Evolutionary conservation across 179 eudicot species (phyloP).

Genomic region (Beta macrorhiza): DNA sequence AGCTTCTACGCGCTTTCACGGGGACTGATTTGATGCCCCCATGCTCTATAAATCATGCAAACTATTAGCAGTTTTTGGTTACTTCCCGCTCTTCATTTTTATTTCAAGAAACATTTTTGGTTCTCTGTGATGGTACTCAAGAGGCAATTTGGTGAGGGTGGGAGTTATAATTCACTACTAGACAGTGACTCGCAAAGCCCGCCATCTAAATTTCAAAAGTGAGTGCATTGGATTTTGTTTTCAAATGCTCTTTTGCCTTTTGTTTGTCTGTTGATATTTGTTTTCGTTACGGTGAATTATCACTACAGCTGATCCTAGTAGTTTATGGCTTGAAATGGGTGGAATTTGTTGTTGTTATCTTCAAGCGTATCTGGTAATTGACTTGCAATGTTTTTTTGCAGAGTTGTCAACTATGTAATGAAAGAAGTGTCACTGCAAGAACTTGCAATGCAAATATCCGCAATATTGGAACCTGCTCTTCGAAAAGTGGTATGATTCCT

Average conservation of each 20-base stretch:
- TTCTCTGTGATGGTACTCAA: slow-evolving; percentile 38
- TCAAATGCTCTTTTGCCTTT: background rate
- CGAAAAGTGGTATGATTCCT: slow-evolving; percentile 47
- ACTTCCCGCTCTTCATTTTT: background rate
- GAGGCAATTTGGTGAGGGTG: slow-evolving; percentile 33
- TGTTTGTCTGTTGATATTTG: background rate
- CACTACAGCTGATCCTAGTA: background rate
- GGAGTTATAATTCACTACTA: slow-evolving; percentile 22
- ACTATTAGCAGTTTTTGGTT: slow-evolving; percentile 22
- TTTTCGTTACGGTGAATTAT: background rate
- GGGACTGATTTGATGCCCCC: background rate
- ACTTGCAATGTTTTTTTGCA: slow-evolving; percentile 30
- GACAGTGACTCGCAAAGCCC: slow-evolving; percentile 27
- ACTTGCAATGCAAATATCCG: slow-evolving; percentile 17
- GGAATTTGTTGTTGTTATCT: background rate
- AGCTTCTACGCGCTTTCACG: slow-evolving; percentile 34
- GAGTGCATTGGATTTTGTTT: slow-evolving; percentile 24
- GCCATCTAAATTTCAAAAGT: slow-evolving; percentile 34
- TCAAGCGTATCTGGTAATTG: background rate
- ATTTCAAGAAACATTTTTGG: background rate
- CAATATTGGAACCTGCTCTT: slow-evolving; percentile 42
- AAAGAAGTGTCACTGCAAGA: slow-evolving; percentile 36
- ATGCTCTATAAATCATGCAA: slow-evolving; percentile 20
- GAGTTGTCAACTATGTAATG: slow-evolving; percentile 37
- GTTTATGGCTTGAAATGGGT: background rate